Conservation (phyloP, 129 eudicot species). For the Saposhnikovia divaricata region DNA sequence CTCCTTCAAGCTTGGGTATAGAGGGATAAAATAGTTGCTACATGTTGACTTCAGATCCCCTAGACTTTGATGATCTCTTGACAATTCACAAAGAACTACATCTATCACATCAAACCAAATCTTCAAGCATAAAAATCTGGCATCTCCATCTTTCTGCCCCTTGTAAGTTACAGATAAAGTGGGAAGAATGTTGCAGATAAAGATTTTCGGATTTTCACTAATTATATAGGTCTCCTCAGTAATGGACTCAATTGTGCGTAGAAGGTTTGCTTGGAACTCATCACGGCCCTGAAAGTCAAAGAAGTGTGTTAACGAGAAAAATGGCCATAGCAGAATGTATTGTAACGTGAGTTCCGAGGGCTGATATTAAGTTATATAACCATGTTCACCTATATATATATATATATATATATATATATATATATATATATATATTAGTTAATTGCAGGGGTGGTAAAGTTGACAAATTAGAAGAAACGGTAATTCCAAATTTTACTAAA, state of each 20-base stretch:
- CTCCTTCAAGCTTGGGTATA: conserved; percentile 68
- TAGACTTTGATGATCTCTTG: conserved; percentile 22
- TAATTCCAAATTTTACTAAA: neutral
- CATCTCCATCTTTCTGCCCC: conserved; percentile 93
- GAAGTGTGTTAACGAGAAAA: neutral
- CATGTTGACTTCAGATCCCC: conserved; percentile 61
- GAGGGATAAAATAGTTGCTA: conserved; percentile 51
- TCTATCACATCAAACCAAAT: conserved; percentile 75
- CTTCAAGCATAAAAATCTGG: conserved; percentile 83
- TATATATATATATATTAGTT: neutral
- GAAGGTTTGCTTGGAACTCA: conserved; percentile 72
- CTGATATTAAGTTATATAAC: neutral
- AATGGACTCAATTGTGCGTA: conserved; percentile 66
- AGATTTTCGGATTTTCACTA: conserved; percentile 33
- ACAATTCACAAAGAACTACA: conserved; percentile 46
- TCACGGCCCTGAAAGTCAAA: conserved; percentile 73
- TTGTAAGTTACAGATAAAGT: conserved; percentile 67
- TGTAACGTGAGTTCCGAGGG: neutral
- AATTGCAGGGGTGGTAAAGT: neutral
- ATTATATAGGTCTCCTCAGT: conserved; percentile 65
- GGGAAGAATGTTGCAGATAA: conserved; percentile 62
- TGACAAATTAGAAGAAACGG: neutral
- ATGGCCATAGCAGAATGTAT: neutral
- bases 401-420: neutral
- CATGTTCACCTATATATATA: neutral